Conservation (phyloP, 495 filamentous ascomycete species). For the Friedmanniomyces simplex region DNA sequence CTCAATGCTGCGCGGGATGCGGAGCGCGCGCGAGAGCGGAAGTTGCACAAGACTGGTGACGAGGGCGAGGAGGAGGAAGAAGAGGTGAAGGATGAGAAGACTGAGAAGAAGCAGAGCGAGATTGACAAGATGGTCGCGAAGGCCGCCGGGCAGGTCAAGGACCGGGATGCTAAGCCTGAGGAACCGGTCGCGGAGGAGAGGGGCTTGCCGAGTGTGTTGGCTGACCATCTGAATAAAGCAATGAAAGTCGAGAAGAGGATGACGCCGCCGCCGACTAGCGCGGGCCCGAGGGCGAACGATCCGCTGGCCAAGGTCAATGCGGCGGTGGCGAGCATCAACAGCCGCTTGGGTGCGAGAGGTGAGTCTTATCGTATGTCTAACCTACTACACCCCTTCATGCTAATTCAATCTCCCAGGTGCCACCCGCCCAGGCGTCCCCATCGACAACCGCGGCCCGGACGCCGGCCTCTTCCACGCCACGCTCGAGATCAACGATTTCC, state of each 20-base stretch:
- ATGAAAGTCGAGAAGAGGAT: slow-evolving; percentile 73
- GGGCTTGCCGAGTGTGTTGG: slow-evolving; percentile 1
- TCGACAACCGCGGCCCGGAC: slow-evolving; percentile 97
- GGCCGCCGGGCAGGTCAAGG: slow-evolving; percentile 31
- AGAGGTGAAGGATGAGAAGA: slow-evolving; percentile 45
- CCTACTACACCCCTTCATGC: not conserved
- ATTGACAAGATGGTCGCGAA: slow-evolving; percentile 52
- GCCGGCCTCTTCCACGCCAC: slow-evolving; percentile 96
- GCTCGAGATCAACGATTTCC: slow-evolving; percentile 98
- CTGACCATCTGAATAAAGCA: slow-evolving; percentile 52
- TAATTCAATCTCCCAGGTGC: slow-evolving; percentile 32
- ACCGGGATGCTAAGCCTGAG: slow-evolving; percentile 40
- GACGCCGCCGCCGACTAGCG: slow-evolving; percentile 36
- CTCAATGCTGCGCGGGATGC: slow-evolving; percentile 85
- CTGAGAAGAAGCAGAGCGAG: slow-evolving; percentile 30
- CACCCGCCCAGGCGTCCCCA: slow-evolving; percentile 83
- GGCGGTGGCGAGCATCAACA: slow-evolving; percentile 77
- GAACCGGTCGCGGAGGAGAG: slow-evolving; percentile 32
- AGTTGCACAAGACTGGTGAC: slow-evolving; percentile 81
- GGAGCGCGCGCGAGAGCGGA: slow-evolving; percentile 71
- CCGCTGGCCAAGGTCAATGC: slow-evolving; percentile 68
- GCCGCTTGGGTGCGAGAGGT: slow-evolving; percentile 65
- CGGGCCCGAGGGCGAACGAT: slow-evolving; percentile 44
- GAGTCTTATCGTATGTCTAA: not conserved
- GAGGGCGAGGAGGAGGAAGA: slow-evolving; percentile 76